Percentiles rank a stretch among this genome's conserved stretches.
phyloP scores from a whole-genome alignment of 306 rosid genomes.

The Aeschynomene evenia region DNA sequence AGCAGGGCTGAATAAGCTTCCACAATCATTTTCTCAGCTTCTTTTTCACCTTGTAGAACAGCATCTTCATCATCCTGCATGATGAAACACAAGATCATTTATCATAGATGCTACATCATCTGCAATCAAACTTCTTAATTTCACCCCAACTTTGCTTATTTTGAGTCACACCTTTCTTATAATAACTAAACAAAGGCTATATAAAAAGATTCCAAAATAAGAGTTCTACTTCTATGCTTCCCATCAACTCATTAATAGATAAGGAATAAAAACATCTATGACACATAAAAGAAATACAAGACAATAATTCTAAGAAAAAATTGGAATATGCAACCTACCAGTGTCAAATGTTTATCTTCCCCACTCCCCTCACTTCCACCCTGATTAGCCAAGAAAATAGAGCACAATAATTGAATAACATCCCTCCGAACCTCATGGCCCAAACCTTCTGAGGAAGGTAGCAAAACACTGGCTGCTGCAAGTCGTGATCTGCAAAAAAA shows the following conservation, averaged over 20 bases:
- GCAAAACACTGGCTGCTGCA: conserved; percentile 45
- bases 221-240: neutral
- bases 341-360: conserved; percentile 48
- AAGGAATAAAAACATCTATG: neutral
- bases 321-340: conserved; percentile 53
- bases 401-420: conserved; percentile 63
- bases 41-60: conserved; percentile 84
- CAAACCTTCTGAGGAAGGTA: conserved; percentile 48
- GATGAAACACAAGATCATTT: conserved; percentile 34
- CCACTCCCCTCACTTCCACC: conserved; percentile 73
- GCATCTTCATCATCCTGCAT: conserved; percentile 80
- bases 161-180: conserved; percentile 4
- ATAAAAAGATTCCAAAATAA: too few species aligned
- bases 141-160: neutral
- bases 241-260: neutral
- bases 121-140: neutral
- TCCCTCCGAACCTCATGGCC: conserved; percentile 50
- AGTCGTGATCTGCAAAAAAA: conserved; percentile 45
- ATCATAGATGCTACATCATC: conserved; percentile 14
- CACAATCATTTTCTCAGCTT: conserved; percentile 76
- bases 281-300: neutral
- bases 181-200: conserved; percentile 18
- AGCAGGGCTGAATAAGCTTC: conserved; percentile 56
- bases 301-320: conserved; percentile 12
- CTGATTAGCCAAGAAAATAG: conserved; percentile 90